Evolutionary conservation across 116 monocot genomes (phyloP), one percentile per base, ranked within the genome.

Genomic region (Iris pallida): DNA sequence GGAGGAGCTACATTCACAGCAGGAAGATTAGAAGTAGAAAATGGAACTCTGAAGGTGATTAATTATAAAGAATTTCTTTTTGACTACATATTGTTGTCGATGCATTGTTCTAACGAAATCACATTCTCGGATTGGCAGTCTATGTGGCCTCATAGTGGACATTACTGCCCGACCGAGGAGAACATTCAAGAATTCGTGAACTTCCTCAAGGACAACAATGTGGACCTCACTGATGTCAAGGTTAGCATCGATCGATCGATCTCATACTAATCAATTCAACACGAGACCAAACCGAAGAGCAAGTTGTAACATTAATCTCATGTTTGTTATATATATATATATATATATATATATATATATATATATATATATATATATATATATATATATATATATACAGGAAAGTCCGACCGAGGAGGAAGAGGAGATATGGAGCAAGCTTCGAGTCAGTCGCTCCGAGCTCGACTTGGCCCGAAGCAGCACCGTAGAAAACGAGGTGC

Each of bases 1-100:
- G 80, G 70, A 81, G 98, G 93, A 62, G 98, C 98, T 30, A 88
- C 98, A 41, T 93, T 90, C 5, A 83, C 98, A 72, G 93, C 98
- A 12, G 98, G 98, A 49, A 83, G 90, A 77, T 54, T 98, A 57
- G 88, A 86, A 13, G 88, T 82, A 40, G 81, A 88, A 51, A 78
- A 81, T 42, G 98, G 98, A 64, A 57, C 73, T 68, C 64, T 98
- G 16, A 98, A 85, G 98, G 98, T 98, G 70, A 1, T 40, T n/a
- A n/a, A 61, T 14, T 15, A 47, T 14, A 19, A n/a, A n/a, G n/a
- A n/a, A n/a, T n/a, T n/a, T n/a, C n/a, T n/a, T n/a, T n/a, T n/a
- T n/a, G n/a, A n/a, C n/a, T n/a, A n/a, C n/a, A n/a, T n/a, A n/a
- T n/a, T n/a, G n/a, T n/a, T n/a, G n/a, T n/a, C n/a, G n/a, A n/a